Evolutionary conservation across 352 stramenopile genomes (phyloP), one percentile per base, ranked within the genome.

Genomic region (Pythium phragmitis): DNA sequence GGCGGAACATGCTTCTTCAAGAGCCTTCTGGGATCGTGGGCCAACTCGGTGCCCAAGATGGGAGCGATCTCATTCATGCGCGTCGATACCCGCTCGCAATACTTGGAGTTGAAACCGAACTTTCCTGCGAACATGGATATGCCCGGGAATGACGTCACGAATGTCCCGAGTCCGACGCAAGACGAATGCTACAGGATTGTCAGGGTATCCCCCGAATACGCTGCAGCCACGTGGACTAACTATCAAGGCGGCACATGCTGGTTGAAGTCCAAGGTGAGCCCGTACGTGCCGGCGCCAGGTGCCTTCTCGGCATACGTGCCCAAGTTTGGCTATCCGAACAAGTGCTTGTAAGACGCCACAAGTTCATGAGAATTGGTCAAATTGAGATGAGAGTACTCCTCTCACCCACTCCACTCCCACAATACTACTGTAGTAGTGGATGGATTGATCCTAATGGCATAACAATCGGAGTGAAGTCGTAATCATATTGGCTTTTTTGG

Each of bases 71-170:
- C 58, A 2, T 65, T 65, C n/a, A 26, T 45, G 17, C 60, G 50
- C 39, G 26, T 23, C 42, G 23, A 21, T 4, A 42, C 30, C 39
- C 53, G 28, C 28, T 6, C 21, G n/a, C n/a, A 4, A 2, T 2
- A 4, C 26, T 28, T 4, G 26, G 26, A 28, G 4, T 28, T 66
- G 47, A 2, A 28, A 16, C 81, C 79, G 42, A 48, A 60, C 41
- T 87, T 90, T 49, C 70, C 77, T 8, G 79, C 56, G 21, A 50
- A 63, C 34, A 58, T 70, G 50, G 50, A 70, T 28, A 53, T 53
- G 47, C 47, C 47, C 3, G 47, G 47, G 1, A 53, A 53, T 9
- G 21, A 53, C 47, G 13, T 37, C 23, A 1, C 43, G 13, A 28
- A 16, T 2, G 2, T 28, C 26, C 26, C 2, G 4, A 28, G 19